Conservation (phyloP, 495 filamentous ascomycete genomes). For the Daldinia concentrica region DNA sequence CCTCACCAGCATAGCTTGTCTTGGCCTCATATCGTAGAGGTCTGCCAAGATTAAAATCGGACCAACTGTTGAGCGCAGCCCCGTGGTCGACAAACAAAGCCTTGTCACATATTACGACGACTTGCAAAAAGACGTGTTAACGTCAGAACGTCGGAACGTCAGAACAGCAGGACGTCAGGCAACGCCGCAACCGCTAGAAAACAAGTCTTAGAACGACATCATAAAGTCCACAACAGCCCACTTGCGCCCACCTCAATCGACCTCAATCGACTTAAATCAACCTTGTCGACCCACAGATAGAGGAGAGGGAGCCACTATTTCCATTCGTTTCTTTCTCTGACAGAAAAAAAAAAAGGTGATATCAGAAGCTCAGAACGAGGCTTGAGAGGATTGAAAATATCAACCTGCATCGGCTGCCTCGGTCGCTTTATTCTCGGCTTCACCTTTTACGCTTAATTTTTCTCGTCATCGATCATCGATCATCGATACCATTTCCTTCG, state of each 20-base stretch:
- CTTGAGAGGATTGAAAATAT: slow-evolving; percentile 7
- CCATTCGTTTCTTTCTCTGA: slow-evolving; percentile 17
- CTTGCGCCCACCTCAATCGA: slow-evolving; percentile 35
- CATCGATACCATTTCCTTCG: background rate
- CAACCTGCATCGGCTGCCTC: slow-evolving; percentile 4
- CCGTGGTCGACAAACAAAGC: slow-evolving; percentile 24
- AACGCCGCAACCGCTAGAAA: slow-evolving; percentile 33
- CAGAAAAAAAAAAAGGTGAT: slow-evolving; percentile 37
- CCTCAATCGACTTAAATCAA: slow-evolving; percentile 32
- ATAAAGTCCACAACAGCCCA: slow-evolving; percentile 35
- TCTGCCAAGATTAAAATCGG: slow-evolving; percentile 28
- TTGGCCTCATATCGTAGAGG: slow-evolving; percentile 34
- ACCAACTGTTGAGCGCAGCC: slow-evolving; percentile 38
- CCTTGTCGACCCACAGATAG: slow-evolving; percentile 33
- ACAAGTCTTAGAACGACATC: slow-evolving; percentile 29
- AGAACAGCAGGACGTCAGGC: slow-evolving; percentile 4
- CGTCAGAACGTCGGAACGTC: slow-evolving; percentile 10
- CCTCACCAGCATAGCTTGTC: slow-evolving; percentile 25
- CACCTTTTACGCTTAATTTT: background rate
- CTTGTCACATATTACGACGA: slow-evolving; percentile 31
- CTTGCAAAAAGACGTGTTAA: slow-evolving; percentile 24
- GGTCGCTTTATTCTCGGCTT: slow-evolving; percentile 11
- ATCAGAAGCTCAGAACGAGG: slow-evolving; percentile 23
- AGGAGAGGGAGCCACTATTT: slow-evolving; percentile 30
- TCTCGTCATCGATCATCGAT: background rate